Conservation (phyloP, 2,329 filamentous ascomycete species). For the Hypoxylon sp. region DNA sequence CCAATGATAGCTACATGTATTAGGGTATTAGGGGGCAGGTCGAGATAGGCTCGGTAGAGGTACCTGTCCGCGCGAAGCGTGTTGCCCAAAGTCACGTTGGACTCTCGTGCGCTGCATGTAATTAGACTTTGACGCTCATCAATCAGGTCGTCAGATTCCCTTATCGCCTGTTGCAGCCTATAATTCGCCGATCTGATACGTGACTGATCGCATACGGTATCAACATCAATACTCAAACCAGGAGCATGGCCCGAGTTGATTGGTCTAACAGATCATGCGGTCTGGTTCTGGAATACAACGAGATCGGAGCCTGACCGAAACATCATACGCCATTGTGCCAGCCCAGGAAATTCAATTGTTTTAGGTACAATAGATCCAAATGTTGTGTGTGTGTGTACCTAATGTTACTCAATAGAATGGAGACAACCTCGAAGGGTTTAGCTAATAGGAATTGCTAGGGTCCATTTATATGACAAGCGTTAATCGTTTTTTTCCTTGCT, state of each 20-base stretch:
- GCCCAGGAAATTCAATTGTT: conserved; percentile 11
- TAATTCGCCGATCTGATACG: conserved; percentile 44
- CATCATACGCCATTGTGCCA: conserved; percentile 15
- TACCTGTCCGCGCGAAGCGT: conserved; percentile 4
- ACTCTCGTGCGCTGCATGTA: conserved; percentile 29
- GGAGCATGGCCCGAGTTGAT: conserved; percentile 31
- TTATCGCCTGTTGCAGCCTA: conserved; percentile 43
- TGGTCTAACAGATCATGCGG: conserved; percentile 39
- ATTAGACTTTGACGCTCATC: conserved; percentile 29
- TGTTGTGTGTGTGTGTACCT: conserved; percentile 1
- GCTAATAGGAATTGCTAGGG: conserved; percentile 37
- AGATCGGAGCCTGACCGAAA: conserved; percentile 46
- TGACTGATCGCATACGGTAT: conserved; percentile 43
- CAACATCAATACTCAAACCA: conserved; percentile 38
- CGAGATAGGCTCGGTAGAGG: background rate
- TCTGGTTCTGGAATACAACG: conserved; percentile 42
- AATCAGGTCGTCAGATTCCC: conserved; percentile 30
- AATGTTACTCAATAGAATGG: conserved; percentile 31
- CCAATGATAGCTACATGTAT: background rate
- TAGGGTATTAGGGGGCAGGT: background rate
- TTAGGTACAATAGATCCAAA: background rate
- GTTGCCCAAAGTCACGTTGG: conserved; percentile 30
- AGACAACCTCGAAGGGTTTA: conserved; percentile 36
- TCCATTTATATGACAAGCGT: conserved; percentile 44
- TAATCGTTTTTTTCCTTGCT: conserved; percentile 22